Conservation (phyloP, 1,139 yeast genomes). For the Nakaseomyces bracarensis region DNA sequence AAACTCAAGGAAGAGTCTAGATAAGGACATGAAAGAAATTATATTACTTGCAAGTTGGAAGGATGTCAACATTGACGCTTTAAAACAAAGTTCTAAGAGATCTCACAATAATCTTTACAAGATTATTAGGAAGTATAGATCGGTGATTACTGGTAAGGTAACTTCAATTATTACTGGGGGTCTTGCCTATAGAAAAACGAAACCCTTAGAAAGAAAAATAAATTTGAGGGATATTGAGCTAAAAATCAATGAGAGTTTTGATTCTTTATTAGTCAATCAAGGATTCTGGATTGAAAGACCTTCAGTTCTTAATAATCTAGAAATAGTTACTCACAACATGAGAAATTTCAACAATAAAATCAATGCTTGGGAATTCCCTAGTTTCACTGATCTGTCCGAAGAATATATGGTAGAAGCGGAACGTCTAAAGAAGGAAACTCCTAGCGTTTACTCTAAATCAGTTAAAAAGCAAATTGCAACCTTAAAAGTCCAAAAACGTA, state of each 20-base stretch:
- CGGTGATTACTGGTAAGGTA: constrained; percentile 47
- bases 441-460: constrained; percentile 58
- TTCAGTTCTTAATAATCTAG: constrained; percentile 41
- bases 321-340: constrained; percentile 50
- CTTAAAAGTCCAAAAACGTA: constrained; percentile 71
- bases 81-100: constrained; percentile 84
- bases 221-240: neutral
- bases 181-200: constrained; percentile 28
- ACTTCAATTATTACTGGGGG: constrained; percentile 56
- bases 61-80: constrained; percentile 87
- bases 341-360: constrained; percentile 39
- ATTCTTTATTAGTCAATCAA: constrained; percentile 6
- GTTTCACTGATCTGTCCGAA: constrained; percentile 44
- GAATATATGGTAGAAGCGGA: constrained; percentile 53
- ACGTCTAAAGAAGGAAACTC: constrained; percentile 66
- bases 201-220: neutral
- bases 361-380: constrained; percentile 31
- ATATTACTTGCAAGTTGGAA: constrained; percentile 93
- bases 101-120: constrained; percentile 83
- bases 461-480: constrained; percentile 66
- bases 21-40: constrained; percentile 75
- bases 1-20: constrained; percentile 45
- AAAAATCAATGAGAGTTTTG: constrained; percentile 6
- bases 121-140: constrained; percentile 73
- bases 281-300: constrained; percentile 49